phyloP scores from a whole-genome alignment of 1,284 basidiomycete genomes.

The Cryptococcus wingfieldii region DNA sequence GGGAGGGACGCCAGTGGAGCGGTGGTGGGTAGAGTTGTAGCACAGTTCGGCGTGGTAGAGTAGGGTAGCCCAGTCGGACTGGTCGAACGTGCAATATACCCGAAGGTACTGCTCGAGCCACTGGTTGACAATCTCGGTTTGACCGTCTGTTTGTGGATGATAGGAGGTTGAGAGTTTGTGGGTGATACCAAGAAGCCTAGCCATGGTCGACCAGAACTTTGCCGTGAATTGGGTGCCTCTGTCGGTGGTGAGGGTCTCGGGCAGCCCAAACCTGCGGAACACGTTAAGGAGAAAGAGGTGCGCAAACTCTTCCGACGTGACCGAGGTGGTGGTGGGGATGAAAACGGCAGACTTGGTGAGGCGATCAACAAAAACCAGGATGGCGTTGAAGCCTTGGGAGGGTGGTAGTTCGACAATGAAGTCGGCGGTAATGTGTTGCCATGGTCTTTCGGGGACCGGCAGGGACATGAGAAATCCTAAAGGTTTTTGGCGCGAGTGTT shows the following conservation, averaged over 20 bases:
- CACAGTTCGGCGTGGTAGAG: constrained; percentile 52
- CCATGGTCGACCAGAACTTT: too few relatives aligned
- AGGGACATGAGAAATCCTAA: constrained; percentile 47
- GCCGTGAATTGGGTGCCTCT: too few relatives aligned
- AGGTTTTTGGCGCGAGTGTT: constrained; percentile 29
- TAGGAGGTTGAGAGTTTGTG: constrained; percentile 31
- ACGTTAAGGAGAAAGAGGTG: constrained; percentile 11
- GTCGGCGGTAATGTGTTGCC: constrained; percentile 18
- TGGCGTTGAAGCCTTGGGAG: neutral
- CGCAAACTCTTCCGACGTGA: constrained; percentile 14
- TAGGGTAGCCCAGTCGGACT: constrained; percentile 52
- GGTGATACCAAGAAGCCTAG: too few relatives aligned
- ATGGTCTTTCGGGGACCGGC: constrained; percentile 48
- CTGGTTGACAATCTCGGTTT: constrained; percentile 50
- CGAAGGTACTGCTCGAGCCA: constrained; percentile 49
- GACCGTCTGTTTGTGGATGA: constrained; percentile 53
- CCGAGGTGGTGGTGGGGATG: constrained; percentile 34
- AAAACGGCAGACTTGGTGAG: constrained; percentile 50
- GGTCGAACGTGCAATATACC: constrained; percentile 40
- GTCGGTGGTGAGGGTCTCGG: constrained; percentile 24
- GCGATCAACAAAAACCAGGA: constrained; percentile 2
- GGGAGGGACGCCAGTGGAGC: constrained; percentile 41
- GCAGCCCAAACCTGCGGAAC: constrained; percentile 28
- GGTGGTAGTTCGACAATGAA: neutral
- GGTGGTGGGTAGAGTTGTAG: constrained; percentile 51